Evolutionary conservation across 1,139 yeast genomes (phyloP).

Genomic region (Suhomyces taliae): DNA sequence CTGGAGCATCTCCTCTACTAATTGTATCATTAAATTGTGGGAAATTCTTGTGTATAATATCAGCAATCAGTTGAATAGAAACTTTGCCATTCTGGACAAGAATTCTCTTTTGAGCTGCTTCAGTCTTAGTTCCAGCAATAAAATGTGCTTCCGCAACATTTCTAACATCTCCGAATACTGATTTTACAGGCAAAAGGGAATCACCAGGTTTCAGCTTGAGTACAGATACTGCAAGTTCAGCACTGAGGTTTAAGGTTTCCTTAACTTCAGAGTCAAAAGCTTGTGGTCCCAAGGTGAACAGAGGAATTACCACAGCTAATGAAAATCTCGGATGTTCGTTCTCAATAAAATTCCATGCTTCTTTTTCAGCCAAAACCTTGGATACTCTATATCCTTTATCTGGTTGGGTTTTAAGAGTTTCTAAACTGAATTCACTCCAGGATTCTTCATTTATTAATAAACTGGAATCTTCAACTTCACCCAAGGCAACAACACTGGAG

Average conservation of each 20-base stretch:
- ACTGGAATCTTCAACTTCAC: conserved; percentile 11
- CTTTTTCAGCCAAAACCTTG: conserved; percentile 40
- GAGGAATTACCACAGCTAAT: conserved; percentile 18
- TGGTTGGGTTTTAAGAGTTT: conserved; percentile 3
- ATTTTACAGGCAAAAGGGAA: conserved; percentile 1
- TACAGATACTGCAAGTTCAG: conserved; percentile 24
- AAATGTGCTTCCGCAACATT: too few species aligned
- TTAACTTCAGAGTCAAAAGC: conserved; percentile 22
- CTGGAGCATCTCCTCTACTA: conserved; percentile 22
- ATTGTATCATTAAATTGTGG: too few species aligned
- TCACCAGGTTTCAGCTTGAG: conserved; percentile 17
- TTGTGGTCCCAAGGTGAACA: conserved; percentile 29
- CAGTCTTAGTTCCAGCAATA: too few species aligned
- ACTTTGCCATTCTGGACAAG: too few species aligned
- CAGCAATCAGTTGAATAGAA: too few species aligned
- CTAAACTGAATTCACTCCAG: conserved; percentile 34
- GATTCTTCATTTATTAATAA: conserved; percentile 24
- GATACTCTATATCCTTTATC: conserved; percentile 28
- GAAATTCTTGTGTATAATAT: too few species aligned
- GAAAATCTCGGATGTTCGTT: conserved; percentile 27
- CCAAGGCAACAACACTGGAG: conserved; percentile 33
- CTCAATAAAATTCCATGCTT: conserved; percentile 52
- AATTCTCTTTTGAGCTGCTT: too few species aligned
- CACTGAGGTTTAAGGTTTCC: conserved; percentile 28
- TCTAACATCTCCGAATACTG: background rate